These are phyloP conservation scores for Plantago coronopus DNA, from an alignment of 305 asterid genomes.

Conservation along the genomic window DNA sequence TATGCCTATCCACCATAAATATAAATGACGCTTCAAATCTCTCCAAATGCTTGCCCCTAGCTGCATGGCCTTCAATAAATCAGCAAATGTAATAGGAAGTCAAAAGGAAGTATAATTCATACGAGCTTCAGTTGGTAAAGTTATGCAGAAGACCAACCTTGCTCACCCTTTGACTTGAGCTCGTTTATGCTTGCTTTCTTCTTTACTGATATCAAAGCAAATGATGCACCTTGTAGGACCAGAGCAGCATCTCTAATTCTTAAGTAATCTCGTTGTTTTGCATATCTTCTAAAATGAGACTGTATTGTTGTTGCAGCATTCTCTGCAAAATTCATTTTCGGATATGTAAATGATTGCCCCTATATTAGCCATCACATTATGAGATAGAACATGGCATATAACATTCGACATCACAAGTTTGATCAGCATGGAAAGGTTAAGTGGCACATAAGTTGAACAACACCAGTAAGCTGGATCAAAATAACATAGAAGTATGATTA, in stretches of 20 bases:
- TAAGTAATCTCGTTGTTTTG: slow-evolving; percentile 43
- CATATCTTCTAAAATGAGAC: slow-evolving; percentile 57
- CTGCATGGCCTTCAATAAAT: slow-evolving; percentile 39
- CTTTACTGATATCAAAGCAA: slow-evolving; percentile 61
- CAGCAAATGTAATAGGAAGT: slow-evolving; percentile 21
- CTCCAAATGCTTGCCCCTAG: slow-evolving; percentile 34
- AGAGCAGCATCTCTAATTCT: slow-evolving; percentile 48
- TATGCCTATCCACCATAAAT: slow-evolving; percentile 54
- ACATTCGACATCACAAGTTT: no score
- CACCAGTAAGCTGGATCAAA: background rate
- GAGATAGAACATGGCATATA: slow-evolving; percentile 4
- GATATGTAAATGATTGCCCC: slow-evolving; percentile 11
- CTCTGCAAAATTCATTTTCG: slow-evolving; percentile 42
- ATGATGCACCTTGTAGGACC: slow-evolving; percentile 53
- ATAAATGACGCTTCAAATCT: slow-evolving; percentile 28
- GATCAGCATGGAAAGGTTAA: no score
- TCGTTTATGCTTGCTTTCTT: slow-evolving; percentile 29
- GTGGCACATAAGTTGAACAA: background rate
- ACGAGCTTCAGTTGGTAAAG: slow-evolving; percentile 11
- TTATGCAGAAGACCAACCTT: slow-evolving; percentile 35
- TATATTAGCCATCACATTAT: background rate
- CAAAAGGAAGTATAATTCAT: slow-evolving; percentile 6
- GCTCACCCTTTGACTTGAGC: slow-evolving; percentile 31
- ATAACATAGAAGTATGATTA: background rate
- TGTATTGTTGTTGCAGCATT: slow-evolving; percentile 89